Conservation (phyloP, 2,329 filamentous ascomycete genomes). For the Cladosporium sp. region DNA sequence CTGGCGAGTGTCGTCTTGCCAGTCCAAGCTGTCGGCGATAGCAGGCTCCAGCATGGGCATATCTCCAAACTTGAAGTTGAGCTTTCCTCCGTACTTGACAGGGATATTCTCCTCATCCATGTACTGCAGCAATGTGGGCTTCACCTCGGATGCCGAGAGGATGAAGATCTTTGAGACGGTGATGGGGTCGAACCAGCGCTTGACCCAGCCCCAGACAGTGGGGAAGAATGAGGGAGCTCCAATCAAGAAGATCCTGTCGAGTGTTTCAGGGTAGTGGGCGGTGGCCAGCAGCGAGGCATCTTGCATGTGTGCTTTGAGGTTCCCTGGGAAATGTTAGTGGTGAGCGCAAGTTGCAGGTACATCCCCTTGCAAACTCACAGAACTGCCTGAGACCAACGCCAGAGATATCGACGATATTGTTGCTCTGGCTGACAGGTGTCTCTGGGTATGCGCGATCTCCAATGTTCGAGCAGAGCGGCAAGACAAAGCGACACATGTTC, state of each 20-base stretch:
- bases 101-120: slow-evolving; percentile 81
- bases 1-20: slow-evolving; percentile 31
- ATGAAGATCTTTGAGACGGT: slow-evolving; percentile 83
- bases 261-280: slow-evolving; percentile 89
- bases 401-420: slow-evolving; percentile 91
- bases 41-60: slow-evolving; percentile 64
- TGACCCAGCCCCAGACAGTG: slow-evolving; percentile 91
- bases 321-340: slow-evolving; percentile 54
- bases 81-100: slow-evolving; percentile 80
- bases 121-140: slow-evolving; percentile 71
- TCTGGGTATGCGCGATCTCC: slow-evolving; percentile 65
- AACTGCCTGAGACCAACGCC: slow-evolving; percentile 88
- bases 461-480: slow-evolving; percentile 78
- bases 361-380: slow-evolving; percentile 12
- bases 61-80: slow-evolving; percentile 78
- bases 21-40: slow-evolving; percentile 40
- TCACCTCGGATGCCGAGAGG: slow-evolving; percentile 67
- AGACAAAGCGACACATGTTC: slow-evolving; percentile 79
- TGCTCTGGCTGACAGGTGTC: slow-evolving; percentile 87
- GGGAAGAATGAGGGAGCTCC: slow-evolving; percentile 88
- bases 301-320: slow-evolving; percentile 90
- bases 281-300: slow-evolving; percentile 83
- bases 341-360: too few species aligned
- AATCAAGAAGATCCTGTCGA: slow-evolving; percentile 83
- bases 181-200: slow-evolving; percentile 60